phyloP scores from a whole-genome alignment of 148 eudicot genomes.

The Chenopodium formosanum region DNA sequence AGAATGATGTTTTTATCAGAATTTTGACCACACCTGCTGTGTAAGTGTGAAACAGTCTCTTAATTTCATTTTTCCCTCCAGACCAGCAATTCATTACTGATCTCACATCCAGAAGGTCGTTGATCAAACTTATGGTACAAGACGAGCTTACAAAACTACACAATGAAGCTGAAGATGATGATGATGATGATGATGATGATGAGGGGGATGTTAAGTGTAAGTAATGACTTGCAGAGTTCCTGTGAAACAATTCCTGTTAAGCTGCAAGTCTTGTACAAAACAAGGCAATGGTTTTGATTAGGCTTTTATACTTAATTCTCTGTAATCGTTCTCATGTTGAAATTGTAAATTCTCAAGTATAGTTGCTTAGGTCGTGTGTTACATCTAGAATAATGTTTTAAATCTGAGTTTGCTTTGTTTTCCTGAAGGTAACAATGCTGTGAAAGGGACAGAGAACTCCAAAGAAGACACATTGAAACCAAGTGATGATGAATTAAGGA shows the following conservation, averaged over 20 bases:
- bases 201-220: too few relatives aligned
- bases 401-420: conserved; percentile 11
- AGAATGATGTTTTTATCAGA: not conserved
- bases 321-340: not conserved
- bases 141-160: conserved; percentile 88
- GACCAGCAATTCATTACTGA: conserved; percentile 62
- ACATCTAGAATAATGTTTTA: not conserved
- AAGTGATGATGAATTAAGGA: too few relatives aligned
- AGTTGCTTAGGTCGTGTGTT: not conserved
- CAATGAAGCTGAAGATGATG: conserved; percentile 79
- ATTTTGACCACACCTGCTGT: not conserved
- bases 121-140: conserved; percentile 84
- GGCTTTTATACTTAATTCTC: not conserved
- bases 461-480: conserved; percentile 64
- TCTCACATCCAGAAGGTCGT: conserved; percentile 57
- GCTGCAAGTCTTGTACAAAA: not conserved
- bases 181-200: too few relatives aligned
- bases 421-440: conserved; percentile 58
- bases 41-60: not conserved
- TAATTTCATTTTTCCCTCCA: conserved; percentile 27
- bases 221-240: not conserved
- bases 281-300: not conserved
- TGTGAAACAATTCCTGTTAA: not conserved
- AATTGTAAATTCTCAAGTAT: not conserved
- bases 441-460: conserved; percentile 58